Percentiles rank a stretch among this genome's conserved stretches.
These are phyloP conservation scores for Gossypium davidsonii DNA, from an alignment of 441 rosid species.

Conservation along the genomic window DNA sequence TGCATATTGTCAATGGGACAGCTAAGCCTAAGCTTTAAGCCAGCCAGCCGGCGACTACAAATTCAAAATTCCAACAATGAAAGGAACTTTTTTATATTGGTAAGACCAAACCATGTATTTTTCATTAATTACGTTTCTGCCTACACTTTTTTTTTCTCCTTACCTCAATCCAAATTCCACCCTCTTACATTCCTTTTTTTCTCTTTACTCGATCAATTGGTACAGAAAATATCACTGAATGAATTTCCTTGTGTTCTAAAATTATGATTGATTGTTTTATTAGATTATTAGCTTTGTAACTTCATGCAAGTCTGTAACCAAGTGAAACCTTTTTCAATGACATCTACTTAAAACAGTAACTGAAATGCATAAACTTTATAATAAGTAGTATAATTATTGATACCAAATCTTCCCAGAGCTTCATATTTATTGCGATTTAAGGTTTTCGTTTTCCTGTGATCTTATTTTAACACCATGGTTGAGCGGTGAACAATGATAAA, in stretches of 20 bases:
- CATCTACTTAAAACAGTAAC: no score
- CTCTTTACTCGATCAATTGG: background rate
- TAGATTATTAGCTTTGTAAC: background rate
- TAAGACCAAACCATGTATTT: background rate
- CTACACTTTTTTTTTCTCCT: background rate
- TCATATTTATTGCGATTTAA: no score
- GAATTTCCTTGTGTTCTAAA: background rate
- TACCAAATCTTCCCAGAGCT: no score
- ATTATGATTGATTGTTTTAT: background rate
- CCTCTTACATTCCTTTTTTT: background rate
- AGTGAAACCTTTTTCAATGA: background rate
- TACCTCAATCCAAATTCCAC: background rate
- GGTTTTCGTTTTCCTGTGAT: no score
- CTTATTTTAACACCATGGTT: background rate
- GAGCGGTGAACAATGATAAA: background rate
- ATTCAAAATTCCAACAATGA: background rate
- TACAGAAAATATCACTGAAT: background rate
- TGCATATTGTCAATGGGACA: background rate
- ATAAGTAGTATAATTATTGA: no score
- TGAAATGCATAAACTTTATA: no score
- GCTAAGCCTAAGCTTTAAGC: background rate
- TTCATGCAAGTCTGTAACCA: background rate
- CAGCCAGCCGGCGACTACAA: background rate
- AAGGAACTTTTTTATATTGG: no score
- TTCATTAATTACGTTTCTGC: background rate